phyloP scores from a whole-genome alignment of 805 yeast genomes.

The Candida maesae region DNA sequence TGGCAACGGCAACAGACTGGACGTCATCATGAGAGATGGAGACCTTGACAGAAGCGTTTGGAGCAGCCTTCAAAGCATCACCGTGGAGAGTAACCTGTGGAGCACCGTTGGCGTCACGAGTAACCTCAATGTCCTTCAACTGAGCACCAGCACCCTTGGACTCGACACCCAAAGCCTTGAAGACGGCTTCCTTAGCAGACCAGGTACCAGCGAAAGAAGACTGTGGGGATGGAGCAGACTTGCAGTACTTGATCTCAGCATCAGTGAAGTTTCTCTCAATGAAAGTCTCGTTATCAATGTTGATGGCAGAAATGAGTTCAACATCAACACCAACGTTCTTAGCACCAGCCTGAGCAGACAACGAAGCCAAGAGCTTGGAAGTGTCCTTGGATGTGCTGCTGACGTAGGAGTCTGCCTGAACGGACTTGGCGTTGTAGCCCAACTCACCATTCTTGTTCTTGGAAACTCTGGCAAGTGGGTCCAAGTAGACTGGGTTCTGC shows the following conservation, averaged over 20 bases:
- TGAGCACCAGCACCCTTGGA: slow-evolving; percentile 96
- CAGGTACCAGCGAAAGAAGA: slow-evolving; percentile 97
- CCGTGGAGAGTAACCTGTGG: slow-evolving; percentile 81
- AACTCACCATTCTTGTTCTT: slow-evolving; percentile 39
- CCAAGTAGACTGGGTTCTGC: slow-evolving; percentile 89
- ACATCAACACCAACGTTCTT: slow-evolving; percentile 94
- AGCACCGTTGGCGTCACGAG: slow-evolving; percentile 59
- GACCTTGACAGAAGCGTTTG: slow-evolving; percentile 68
- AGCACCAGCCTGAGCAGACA: slow-evolving; percentile 46
- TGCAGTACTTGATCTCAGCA: slow-evolving; percentile 76
- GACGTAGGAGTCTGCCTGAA: slow-evolving; percentile 48
- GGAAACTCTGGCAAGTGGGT: slow-evolving; percentile 73
- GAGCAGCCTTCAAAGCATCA: slow-evolving; percentile 71
- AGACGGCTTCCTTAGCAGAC: slow-evolving; percentile 99
- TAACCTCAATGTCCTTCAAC: slow-evolving; percentile 84
- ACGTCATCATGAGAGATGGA: slow-evolving; percentile 95
- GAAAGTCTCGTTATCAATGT: slow-evolving; percentile 86
- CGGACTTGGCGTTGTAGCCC: slow-evolving; percentile 43
- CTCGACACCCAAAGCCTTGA: slow-evolving; percentile 87
- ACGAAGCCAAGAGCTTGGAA: slow-evolving; percentile 52
- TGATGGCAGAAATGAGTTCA: slow-evolving; percentile 78
- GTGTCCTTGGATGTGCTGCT: slow-evolving; percentile 51
- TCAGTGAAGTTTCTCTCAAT: slow-evolving; percentile 87
- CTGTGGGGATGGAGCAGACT: slow-evolving; percentile 66
- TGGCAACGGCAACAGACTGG: slow-evolving; percentile 97